These are phyloP conservation scores for Botrytis cinerea DNA, from an alignment of 2,329 filamentous ascomycete genomes.

Conservation along the genomic window DNA sequence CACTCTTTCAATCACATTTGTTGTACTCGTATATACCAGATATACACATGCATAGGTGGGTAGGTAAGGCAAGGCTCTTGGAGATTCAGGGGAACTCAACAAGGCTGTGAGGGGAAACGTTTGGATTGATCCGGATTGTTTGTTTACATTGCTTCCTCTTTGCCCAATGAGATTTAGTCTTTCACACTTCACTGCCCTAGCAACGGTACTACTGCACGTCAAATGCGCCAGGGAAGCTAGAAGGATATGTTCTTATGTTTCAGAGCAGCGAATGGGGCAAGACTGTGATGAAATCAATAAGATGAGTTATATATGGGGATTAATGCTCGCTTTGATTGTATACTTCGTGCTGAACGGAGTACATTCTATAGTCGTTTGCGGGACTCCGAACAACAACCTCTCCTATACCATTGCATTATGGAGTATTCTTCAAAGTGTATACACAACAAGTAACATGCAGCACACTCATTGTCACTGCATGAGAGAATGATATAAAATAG, in stretches of 20 bases:
- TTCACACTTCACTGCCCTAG: neutral
- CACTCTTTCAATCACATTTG: neutral
- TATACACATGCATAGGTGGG: neutral
- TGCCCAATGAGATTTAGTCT: neutral
- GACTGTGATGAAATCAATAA: neutral
- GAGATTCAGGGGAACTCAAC: neutral
- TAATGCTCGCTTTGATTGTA: no score
- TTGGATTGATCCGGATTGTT: neutral
- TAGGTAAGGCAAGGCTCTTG: neutral
- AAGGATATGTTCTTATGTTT: neutral
- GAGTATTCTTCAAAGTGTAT: neutral
- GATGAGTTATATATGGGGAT: no score
- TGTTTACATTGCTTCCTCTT: neutral
- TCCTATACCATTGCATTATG: neutral
- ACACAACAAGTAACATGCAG: no score
- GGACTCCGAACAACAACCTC: no score
- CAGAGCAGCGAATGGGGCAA: neutral
- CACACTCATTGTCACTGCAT: neutral
- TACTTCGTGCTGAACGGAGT: neutral
- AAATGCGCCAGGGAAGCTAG: neutral
- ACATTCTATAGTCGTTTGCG: neutral
- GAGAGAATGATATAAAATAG: neutral
- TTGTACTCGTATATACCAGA: neutral
- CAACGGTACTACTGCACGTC: conserved; percentile 9
- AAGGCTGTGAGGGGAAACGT: neutral